Evolutionary conservation across 2,329 filamentous ascomycete species (phyloP), one percentile per base, ranked within the genome.

Genomic region (Sclerotinia nivalis): DNA sequence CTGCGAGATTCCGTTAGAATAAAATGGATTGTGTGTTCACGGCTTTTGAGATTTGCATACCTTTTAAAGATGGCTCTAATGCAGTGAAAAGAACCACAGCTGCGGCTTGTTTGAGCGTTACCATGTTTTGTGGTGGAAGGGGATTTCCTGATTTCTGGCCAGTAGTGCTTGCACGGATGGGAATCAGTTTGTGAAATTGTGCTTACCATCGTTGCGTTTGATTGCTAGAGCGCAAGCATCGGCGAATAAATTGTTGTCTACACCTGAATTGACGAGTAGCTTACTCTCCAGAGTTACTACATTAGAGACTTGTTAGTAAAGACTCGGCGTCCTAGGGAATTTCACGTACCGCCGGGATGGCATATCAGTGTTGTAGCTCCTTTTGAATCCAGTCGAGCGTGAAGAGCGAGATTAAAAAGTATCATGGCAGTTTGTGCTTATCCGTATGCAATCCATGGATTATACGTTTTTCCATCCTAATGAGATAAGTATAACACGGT

Each of bases 391-490:
- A 52, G 37, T 64, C 45, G 22, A 10, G 37, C 25, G 28, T 49
- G 31, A 34, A 64, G 47, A 37, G 61, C 45, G 6, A 66, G 2
- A n/a, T 56, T 74, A 50, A 79, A 81, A 2, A 81, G 75, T 49
- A 81, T 72, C 65, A 80, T 81, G 9, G 79, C 80, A 4, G 79
- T 75, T 72, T 81, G 81, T 71, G 79, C 79, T 69, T 78, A 76
- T 65, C 77, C 80, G 73, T 81, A 81, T 9, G 72, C 80, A 15
- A 77, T 74, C 55, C 78, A 72, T 1, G 78, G 76, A 43, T 78
- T 49, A 62, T 81, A 81, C 25, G 60, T 69, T 70, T 79, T 80
- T 0, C 72, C 70, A 59, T 72, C 61, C 28, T 66, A 25, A 34
- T 67, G 68, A 8, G 34, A 34, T 8, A 34, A 8, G 45, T 72